Evolutionary conservation across 2,329 filamentous ascomycete species (phyloP), one percentile per base, ranked within the genome.

Genomic region (Alternaria longipes): DNA sequence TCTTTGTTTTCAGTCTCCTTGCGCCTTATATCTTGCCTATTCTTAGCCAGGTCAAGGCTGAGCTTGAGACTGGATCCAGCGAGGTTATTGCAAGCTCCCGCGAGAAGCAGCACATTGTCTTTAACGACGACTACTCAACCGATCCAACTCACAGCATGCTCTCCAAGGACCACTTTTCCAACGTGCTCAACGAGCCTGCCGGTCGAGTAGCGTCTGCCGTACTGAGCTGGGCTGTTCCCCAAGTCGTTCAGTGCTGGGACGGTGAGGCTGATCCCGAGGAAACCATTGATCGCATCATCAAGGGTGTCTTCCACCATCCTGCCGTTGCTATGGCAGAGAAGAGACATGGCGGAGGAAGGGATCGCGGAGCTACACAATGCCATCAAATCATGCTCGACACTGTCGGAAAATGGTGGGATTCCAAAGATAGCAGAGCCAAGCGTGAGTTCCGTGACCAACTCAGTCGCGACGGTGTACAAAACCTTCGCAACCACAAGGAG

Each of bases 111-210:
- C 88, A 91, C 72, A 86, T 96, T 68, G 93, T 97, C 51, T 97
- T 97, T 79, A 81, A 91, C 45, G 89, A 97, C 67, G 90, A 96
- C 73, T 64, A 86, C 53, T 91, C 83, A 64, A 89, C 88, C 20
- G 90, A 97, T 73, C 94, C 94, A 0, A 97, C 94, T 1, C 94
- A 97, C 82, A 96, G 92, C 20, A 97, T 97, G 94, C 83, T 97
- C 54, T 93, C 93, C 60, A 97, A 97, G 82, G 94, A 97, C 73
- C 94, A 97, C 80, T 97, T 97, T 79, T 91, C 90, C 65, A 96
- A 96, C 74, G 84, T 90, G 32, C 85, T 97, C 61, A 97, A 97
- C 76, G 93, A 97, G 76, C 87, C 93, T 44, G 94, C 93, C 46
- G 94, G 94, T 57, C 90, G 90, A 72, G 87, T 93, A 61, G 93